Conservation (phyloP, 768 basidiomycete species). For the Boletus barrowsii region DNA sequence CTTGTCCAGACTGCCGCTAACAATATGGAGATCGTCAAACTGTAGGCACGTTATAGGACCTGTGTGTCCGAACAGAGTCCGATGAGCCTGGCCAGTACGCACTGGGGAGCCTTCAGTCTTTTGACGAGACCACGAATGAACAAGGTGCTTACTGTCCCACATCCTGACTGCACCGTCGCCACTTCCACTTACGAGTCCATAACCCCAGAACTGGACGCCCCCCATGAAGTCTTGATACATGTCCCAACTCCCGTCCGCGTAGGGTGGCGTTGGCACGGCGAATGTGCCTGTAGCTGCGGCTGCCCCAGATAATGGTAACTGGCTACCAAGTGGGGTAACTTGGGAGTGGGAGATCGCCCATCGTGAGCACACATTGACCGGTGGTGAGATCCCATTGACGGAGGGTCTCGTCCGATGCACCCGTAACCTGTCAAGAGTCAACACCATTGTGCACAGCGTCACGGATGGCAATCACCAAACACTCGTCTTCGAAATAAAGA, state of each 20-base stretch:
- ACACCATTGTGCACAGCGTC: constrained; percentile 6
- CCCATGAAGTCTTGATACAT: constrained; percentile 98
- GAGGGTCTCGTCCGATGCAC: constrained; percentile 96
- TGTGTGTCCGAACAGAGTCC: constrained; percentile 90
- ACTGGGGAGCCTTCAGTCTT: constrained; percentile 45
- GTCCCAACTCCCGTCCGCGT: constrained; percentile 88
- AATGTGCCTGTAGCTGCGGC: constrained; percentile 64
- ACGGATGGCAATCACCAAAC: constrained; percentile 57
- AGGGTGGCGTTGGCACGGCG: constrained; percentile 81
- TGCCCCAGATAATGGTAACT: constrained; percentile 51
- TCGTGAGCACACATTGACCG: constrained; percentile 97
- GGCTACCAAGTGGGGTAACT: constrained; percentile 37
- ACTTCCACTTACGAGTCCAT: constrained; percentile 94
- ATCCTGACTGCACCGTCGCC: constrained; percentile 96
- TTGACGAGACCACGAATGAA: neutral
- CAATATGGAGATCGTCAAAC: constrained; percentile 94
- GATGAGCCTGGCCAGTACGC: constrained; percentile 96
- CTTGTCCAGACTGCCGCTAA: constrained; percentile 92
- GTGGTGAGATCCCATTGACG: constrained; percentile 98
- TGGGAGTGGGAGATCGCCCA: constrained; percentile 97
- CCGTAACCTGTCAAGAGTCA: constrained; percentile 71
- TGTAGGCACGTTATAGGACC: constrained; percentile 91
- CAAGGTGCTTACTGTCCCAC: constrained; percentile 88
- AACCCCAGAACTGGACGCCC: constrained; percentile 97
- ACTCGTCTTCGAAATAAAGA: constrained; percentile 93